Evolutionary conservation across 148 eudicot genomes (phyloP), one percentile per base, ranked within the genome.

Genomic region (Spergularia bocconei): DNA sequence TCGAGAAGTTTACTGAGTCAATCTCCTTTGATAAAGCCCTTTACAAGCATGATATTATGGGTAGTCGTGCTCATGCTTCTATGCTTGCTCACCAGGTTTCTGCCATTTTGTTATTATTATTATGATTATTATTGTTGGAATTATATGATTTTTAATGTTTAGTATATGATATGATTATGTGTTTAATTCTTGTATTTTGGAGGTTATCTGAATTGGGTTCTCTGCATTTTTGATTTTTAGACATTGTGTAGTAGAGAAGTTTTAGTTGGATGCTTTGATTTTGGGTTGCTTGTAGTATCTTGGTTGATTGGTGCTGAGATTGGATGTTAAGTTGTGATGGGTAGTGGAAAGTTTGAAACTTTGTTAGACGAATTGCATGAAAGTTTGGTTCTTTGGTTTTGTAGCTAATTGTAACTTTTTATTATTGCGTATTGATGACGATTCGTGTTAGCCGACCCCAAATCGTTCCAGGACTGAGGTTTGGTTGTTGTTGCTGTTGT

Each of bases 11-110:
- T 78, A 96, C 99, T 1, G 98, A 92, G 81, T 96, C 99, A 0
- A 86, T 96, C 17, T 96, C 99, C 5, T 96, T 77, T 62, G 99
- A 96, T 44, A 92, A 96, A 72, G 85, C 86, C 0, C 91, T 92
- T 19, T 96, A 89, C 75, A 96, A 91, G 85, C 99, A 96, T 10
- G 99, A 96, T 61, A 92, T 96, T 39, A 87, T 86, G 92, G 99
- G 97, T 6, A 91, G 94, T 48, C 87, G 91, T 2, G 98, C 99
- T 25, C 99, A 96, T 62, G 99, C 99, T 68, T 69, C 92, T n/a
- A 96, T 96, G 99, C 98, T 96, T 64, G 94, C 98, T 68, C 79
- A 79, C 12, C 92, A 96, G 97, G 98, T 95, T 19, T 7, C 36
- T 29, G 1, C 36, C 36, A 29, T 29, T 29, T 29, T 29, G 36